Percentiles rank a stretch among this genome's conserved stretches.
Conservation (phyloP, 768 basidiomycete genomes). For the Leccinum uliginosum region DNA sequence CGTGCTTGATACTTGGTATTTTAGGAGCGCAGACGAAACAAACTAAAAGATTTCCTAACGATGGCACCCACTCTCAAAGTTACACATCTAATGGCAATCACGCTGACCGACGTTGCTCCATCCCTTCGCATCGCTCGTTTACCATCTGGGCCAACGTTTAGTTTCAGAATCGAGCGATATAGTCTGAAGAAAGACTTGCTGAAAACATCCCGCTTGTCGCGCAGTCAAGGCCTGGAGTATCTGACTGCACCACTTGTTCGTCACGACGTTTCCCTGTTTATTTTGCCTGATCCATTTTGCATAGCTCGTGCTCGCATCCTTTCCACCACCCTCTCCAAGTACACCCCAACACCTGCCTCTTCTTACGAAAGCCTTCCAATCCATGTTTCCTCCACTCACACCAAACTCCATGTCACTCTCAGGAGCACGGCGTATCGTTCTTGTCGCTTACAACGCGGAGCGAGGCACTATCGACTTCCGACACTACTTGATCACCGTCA, state of each 20-base stretch:
- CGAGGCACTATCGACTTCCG: constrained; percentile 86
- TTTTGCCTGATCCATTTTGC: neutral
- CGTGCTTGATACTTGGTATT: constrained; percentile 14
- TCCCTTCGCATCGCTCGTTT: constrained; percentile 83
- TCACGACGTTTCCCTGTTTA: constrained; percentile 4
- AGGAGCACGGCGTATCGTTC: constrained; percentile 89
- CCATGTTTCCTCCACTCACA: constrained; percentile 90
- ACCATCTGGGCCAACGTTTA: constrained; percentile 89
- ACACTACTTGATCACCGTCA: constrained; percentile 93
- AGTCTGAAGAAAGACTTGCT: constrained; percentile 84
- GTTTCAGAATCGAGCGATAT: constrained; percentile 89
- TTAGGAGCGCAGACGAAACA: constrained; percentile 87
- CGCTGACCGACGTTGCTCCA: constrained; percentile 79
- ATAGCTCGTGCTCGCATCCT: constrained; percentile 86
- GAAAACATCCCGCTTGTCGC: constrained; percentile 58
- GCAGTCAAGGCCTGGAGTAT: constrained; percentile 83
- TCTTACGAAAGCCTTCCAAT: constrained; percentile 94
- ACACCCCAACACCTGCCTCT: constrained; percentile 84
- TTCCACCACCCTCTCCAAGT: constrained; percentile 66
- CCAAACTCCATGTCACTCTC: constrained; percentile 77
- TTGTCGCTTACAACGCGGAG: constrained; percentile 85
- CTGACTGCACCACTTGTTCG: constrained; percentile 87
- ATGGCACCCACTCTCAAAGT: constrained; percentile 90
- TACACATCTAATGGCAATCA: constrained; percentile 90
- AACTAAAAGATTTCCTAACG: constrained; percentile 89